Evolutionary conservation across 2,329 filamentous ascomycete genomes (phyloP).

Genomic region (Ustilaginoidea virens): DNA sequence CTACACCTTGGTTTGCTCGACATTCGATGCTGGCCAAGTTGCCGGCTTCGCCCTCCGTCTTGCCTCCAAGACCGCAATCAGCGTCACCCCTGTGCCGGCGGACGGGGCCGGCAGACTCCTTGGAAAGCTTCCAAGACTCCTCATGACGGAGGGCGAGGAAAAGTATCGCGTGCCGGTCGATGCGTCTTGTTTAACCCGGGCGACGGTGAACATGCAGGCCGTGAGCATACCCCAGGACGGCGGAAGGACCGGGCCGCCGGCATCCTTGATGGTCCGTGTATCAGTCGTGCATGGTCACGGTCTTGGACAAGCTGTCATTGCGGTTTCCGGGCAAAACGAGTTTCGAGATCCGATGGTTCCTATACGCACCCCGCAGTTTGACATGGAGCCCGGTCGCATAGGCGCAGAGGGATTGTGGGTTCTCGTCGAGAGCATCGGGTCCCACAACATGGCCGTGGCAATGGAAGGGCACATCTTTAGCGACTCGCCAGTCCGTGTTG

Average conservation of each 20-base stretch:
- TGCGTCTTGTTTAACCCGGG: slow-evolving; percentile 38
- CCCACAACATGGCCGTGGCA: slow-evolving; percentile 21
- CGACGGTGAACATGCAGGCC: slow-evolving; percentile 22
- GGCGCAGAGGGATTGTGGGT: slow-evolving; percentile 53
- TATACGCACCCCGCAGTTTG: slow-evolving; percentile 57
- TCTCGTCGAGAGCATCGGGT: slow-evolving; percentile 66
- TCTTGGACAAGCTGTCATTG: slow-evolving; percentile 48
- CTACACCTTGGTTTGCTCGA: slow-evolving; percentile 84
- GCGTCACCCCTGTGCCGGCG: slow-evolving; percentile 45
- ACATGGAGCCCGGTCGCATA: slow-evolving; percentile 50
- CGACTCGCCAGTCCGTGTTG: slow-evolving; percentile 28
- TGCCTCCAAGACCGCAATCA: slow-evolving; percentile 43
- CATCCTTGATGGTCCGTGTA: slow-evolving; percentile 45
- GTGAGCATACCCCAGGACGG: slow-evolving; percentile 12
- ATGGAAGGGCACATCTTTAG: slow-evolving; percentile 39
- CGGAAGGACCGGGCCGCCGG: slow-evolving; percentile 17
- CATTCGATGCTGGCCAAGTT: slow-evolving; percentile 68
- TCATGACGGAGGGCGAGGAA: slow-evolving; percentile 27
- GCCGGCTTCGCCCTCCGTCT: slow-evolving; percentile 63
- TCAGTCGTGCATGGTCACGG: slow-evolving; percentile 60
- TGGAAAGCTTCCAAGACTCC: slow-evolving; percentile 40
- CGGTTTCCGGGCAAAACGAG: slow-evolving; percentile 53
- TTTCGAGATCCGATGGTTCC: slow-evolving; percentile 54
- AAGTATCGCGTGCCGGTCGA: slow-evolving; percentile 24
- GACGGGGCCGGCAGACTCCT: slow-evolving; percentile 64